These are phyloP conservation scores for Hypoxylon sp. DNA, from an alignment of 2,329 filamentous ascomycete genomes.

Conservation along the genomic window DNA sequence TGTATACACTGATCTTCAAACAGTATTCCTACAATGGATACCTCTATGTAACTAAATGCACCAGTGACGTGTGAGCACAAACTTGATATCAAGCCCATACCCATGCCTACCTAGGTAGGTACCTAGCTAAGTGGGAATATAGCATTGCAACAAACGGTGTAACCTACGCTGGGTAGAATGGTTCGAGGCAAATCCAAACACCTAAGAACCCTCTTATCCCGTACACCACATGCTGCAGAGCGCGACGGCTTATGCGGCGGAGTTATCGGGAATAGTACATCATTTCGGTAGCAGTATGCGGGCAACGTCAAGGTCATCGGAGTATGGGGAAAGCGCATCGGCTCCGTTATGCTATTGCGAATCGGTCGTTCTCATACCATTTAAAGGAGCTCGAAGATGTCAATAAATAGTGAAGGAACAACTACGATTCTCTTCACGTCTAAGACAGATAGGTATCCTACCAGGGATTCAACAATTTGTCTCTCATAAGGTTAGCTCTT, in stretches of 20 bases:
- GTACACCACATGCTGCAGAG: background rate
- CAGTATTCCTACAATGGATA: background rate
- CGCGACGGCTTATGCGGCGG: background rate
- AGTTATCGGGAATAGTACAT: slow-evolving; percentile 22
- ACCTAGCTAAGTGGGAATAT: background rate
- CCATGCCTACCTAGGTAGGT: background rate
- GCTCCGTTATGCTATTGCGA: slow-evolving; percentile 26
- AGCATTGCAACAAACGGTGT: background rate
- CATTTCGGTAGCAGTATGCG: background rate
- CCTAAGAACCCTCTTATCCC: background rate
- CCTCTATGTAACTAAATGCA: background rate
- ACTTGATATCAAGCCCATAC: background rate
- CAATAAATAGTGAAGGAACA: background rate
- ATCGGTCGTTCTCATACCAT: background rate
- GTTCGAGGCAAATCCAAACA: background rate
- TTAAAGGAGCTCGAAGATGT: slow-evolving; percentile 15
- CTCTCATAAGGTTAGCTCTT: background rate
- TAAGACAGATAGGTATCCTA: background rate
- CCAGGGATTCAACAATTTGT: background rate
- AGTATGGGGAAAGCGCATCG: slow-evolving; percentile 29
- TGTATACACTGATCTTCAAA: background rate
- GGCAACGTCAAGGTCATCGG: background rate
- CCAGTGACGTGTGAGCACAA: background rate
- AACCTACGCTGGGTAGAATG: background rate
- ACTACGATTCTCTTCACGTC: background rate